Conservation (phyloP, 306 rosid species). For the Mimosa pudica region DNA sequence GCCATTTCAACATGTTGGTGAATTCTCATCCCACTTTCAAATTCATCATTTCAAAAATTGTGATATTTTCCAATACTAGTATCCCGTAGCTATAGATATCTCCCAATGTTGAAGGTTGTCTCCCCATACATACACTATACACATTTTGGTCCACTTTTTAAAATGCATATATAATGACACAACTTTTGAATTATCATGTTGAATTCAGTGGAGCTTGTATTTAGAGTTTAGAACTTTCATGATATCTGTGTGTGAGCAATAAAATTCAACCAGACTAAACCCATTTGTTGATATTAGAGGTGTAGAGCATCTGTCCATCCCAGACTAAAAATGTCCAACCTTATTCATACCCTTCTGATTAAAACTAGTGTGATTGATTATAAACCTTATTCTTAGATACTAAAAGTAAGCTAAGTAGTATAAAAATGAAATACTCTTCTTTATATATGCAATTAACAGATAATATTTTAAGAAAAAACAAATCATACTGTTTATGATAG, state of each 20-base stretch:
- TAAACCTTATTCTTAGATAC: background rate
- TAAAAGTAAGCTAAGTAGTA: background rate
- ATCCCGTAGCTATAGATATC: slow-evolving; percentile 48
- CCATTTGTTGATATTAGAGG: no score
- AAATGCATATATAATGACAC: background rate
- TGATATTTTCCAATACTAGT: slow-evolving; percentile 42
- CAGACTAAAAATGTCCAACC: no score
- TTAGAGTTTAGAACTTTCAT: background rate
- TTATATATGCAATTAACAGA: no score
- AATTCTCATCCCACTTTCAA: slow-evolving; percentile 39
- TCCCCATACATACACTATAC: slow-evolving; percentile 41
- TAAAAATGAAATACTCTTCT: no score
- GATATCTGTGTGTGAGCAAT: background rate
- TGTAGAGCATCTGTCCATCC: no score
- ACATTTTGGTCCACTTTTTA: background rate
- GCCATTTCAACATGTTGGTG: slow-evolving; percentile 28
- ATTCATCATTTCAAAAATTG: slow-evolving; percentile 33
- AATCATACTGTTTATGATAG: no score
- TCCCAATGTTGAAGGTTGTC: slow-evolving; percentile 36
- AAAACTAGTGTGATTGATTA: background rate
- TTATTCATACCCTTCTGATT: background rate
- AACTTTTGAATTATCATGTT: background rate
- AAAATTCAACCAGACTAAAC: no score
- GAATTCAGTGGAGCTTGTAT: background rate
- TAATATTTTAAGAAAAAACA: no score